A percentile compares a stretch with the other conserved stretches of the same genome.
Evolutionary conservation across 371 early-diverging fungal genomes (phyloP).

Genomic region (Amoeboaphelidium protococcarum): DNA sequence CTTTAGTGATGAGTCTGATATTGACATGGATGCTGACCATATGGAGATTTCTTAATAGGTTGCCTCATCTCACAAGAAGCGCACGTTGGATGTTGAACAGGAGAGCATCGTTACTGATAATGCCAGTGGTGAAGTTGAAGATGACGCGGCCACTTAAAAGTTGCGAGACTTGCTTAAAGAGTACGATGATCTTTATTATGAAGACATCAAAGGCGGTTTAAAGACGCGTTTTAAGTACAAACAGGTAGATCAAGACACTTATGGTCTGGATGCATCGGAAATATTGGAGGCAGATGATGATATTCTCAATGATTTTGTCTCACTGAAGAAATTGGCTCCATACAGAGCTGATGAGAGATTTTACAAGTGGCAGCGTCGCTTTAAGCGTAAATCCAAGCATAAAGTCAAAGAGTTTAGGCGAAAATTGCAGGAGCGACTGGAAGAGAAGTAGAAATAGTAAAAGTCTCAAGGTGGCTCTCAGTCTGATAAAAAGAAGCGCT

Average conservation of each 20-base stretch:
- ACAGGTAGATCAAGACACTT: constrained; percentile 37
- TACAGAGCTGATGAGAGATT: constrained; percentile 25
- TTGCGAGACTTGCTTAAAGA: constrained; percentile 38
- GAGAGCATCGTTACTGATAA: constrained; percentile 7
- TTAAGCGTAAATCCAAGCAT: too few species aligned
- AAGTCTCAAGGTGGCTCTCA: too few species aligned
- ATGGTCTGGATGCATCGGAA: constrained; percentile 48
- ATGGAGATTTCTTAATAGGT: constrained; percentile 6
- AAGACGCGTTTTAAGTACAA: constrained; percentile 73
- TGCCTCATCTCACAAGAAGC: constrained; percentile 14
- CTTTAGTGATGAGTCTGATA: constrained; percentile 46
- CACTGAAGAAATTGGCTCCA: constrained; percentile 65
- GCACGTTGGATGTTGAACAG: constrained; percentile 11
- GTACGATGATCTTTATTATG: constrained; percentile 68
- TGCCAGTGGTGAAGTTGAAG: not conserved
- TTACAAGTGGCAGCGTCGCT: too few species aligned
- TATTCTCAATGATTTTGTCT: constrained; percentile 51
- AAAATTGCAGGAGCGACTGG: too few species aligned
- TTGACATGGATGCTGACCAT: constrained; percentile 75
- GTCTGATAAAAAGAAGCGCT: too few species aligned
- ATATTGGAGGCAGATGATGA: constrained; percentile 69
- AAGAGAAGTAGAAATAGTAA: too few species aligned
- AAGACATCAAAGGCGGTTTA: constrained; percentile 66
- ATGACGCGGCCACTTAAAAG: constrained; percentile 2
- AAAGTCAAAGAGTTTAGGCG: too few species aligned